Base-by-base conservation (phyloP, 768 basidiomycete species). In the Tulasnella sp. region DNA sequence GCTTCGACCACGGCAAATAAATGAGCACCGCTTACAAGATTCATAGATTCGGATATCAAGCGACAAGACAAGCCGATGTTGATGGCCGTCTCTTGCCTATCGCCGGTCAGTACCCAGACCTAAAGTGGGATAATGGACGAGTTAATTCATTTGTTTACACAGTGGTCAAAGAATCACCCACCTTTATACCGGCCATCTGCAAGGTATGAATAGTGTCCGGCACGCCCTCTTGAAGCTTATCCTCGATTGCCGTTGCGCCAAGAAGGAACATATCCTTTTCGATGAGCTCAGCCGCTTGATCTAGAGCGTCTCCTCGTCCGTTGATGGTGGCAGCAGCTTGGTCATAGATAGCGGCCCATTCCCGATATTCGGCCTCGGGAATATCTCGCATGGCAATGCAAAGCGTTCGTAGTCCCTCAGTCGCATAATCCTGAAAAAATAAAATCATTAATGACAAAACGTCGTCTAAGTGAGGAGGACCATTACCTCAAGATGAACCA, bases 61-160 rank as follows among this genome's bases (percentile, higher is more conserved):
- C 94, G 87, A 82, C 97, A 98, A 1, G 95, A 96, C 86, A 98
- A 89, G 68, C 97, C 97, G 75, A 99, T 98, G 77, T 99, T 99
- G 81, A 99, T 98, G 17, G 97, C 97, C 1, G 97, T 99, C 81
- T 99, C 97, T 82, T 99, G 97, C 75, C 97, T 84, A 80, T 99
- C 97, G 0, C 97, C 97, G 1, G 97, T 99, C 67, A 99, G 82
- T 8, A 99, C 95, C 97, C 97, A 99, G 19, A 99, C 89, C 89
- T 91, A 75, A 17, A 76, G 17, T 72, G 5, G 32, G 11, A 8
- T 8, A 59, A n/a, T 26, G 2, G 26, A 5, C 52, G 9, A 59
- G 52, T 59, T 59, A 59, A 29, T n/a, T 29, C 3, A 22, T 29
- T 2, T 59, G 17, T 11, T 1, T 7, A 11, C n/a, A 26, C 5